Evolutionary conservation across 1,284 basidiomycete genomes (phyloP).

Genomic region (Microstroma glucosiphilum): DNA sequence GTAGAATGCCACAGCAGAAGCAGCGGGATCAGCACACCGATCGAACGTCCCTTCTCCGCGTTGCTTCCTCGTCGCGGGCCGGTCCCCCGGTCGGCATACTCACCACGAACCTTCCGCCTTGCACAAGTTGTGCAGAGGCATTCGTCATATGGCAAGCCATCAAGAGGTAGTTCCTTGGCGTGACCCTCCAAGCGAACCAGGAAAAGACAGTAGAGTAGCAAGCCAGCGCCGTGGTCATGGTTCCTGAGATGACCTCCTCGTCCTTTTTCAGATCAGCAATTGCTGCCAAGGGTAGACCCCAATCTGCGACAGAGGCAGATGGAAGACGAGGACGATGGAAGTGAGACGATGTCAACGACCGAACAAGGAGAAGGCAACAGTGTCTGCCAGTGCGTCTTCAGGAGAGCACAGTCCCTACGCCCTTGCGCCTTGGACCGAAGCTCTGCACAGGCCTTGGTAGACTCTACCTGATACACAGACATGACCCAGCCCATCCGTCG

Average conservation of each 20-base stretch:
- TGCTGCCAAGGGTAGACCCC: conserved; percentile 49
- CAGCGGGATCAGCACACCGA: background rate
- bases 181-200: conserved; percentile 48
- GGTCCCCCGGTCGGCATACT: conserved; percentile 14
- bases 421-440: too few species aligned
- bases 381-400: background rate
- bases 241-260: conserved; percentile 45
- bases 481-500: too few species aligned
- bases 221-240: conserved; percentile 41
- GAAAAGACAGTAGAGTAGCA: conserved; percentile 37
- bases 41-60: background rate
- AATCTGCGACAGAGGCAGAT: conserved; percentile 32
- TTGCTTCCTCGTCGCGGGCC: background rate
- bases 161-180: conserved; percentile 47
- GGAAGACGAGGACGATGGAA: background rate
- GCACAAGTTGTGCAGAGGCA: conserved; percentile 40
- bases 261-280: conserved; percentile 46
- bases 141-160: conserved; percentile 48
- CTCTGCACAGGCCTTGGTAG: too few species aligned
- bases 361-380: background rate
- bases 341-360: background rate
- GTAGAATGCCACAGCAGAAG: background rate
- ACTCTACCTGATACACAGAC: too few species aligned
- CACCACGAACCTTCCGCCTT: conserved; percentile 38
- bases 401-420: background rate